Conservation (phyloP, 805 yeast genomes). For the Metschnikowia similis region DNA sequence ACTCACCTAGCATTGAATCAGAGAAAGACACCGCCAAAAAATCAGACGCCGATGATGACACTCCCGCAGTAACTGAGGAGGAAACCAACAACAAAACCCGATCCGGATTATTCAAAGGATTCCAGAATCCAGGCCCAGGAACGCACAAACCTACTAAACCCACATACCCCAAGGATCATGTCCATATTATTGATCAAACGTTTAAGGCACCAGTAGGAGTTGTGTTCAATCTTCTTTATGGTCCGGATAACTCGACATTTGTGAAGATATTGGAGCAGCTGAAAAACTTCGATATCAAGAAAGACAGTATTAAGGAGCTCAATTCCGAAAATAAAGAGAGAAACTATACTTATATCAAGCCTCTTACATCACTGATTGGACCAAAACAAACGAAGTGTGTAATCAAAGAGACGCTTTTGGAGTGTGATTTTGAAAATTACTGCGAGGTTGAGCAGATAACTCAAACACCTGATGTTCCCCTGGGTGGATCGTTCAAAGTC, state of each 20-base stretch:
- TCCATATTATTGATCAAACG: conserved; percentile 46
- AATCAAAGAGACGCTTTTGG: conserved; percentile 54
- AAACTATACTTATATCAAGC: conserved; percentile 64
- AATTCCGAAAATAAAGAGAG: conserved; percentile 43
- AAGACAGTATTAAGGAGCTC: conserved; percentile 26
- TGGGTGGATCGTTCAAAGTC: conserved; percentile 77
- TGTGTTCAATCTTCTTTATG: conserved; percentile 66
- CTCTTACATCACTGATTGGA: conserved; percentile 77
- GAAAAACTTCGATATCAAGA: conserved; percentile 24
- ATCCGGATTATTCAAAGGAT: conserved; percentile 8
- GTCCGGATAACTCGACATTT: conserved; percentile 44
- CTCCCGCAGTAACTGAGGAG: background rate
- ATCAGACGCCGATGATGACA: background rate
- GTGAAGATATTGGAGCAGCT: conserved; percentile 33
- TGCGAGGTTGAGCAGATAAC: conserved; percentile 62
- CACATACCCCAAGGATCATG: conserved; percentile 34
- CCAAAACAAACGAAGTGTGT: conserved; percentile 84
- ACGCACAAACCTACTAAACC: conserved; percentile 56
- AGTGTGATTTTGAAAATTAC: conserved; percentile 49
- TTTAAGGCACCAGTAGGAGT: conserved; percentile 75
- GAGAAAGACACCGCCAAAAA: background rate
- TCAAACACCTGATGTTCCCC: conserved; percentile 93
- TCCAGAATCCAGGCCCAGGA: conserved; percentile 57
- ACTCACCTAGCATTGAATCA: background rate
- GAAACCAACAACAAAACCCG: background rate